Evolutionary conservation across 2,329 filamentous ascomycete genomes (phyloP).

Genomic region (Clonostachys sp.): DNA sequence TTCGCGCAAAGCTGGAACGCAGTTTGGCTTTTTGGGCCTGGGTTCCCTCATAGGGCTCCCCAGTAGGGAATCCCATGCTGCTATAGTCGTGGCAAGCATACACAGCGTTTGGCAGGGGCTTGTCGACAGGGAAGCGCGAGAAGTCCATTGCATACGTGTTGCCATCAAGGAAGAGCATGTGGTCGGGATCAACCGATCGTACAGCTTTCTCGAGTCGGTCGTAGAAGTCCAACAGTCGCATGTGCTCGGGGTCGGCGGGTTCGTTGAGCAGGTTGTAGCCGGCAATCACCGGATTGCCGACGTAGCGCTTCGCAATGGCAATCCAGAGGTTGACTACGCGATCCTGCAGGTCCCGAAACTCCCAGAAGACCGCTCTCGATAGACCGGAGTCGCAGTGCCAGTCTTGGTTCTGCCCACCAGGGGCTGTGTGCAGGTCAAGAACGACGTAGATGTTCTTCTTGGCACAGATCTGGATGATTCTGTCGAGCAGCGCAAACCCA

Average conservation of each 20-base stretch:
- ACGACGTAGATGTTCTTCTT: constrained; percentile 37
- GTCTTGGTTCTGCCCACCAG: constrained; percentile 41
- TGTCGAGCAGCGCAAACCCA: constrained; percentile 44
- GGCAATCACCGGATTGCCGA: constrained; percentile 31
- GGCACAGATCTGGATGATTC: constrained; percentile 38
- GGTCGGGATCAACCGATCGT: constrained; percentile 34
- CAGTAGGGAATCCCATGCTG: constrained; percentile 40
- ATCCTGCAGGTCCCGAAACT: constrained; percentile 40
- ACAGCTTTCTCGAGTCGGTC: constrained; percentile 30
- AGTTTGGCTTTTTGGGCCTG: constrained; percentile 35
- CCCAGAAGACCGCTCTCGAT: constrained; percentile 37
- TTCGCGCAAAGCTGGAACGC: constrained; percentile 30
- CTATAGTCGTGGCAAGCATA: constrained; percentile 51
- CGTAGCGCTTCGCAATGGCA: constrained; percentile 32
- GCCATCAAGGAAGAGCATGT: constrained; percentile 45
- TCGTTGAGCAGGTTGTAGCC: constrained; percentile 31
- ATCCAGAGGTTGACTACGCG: constrained; percentile 37
- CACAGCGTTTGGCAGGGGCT: constrained; percentile 39
- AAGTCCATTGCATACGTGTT: constrained; percentile 52
- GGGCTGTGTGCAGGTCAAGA: constrained; percentile 36
- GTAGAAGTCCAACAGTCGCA: constrained; percentile 32
- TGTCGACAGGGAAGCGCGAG: constrained; percentile 30
- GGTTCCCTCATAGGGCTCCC: constrained; percentile 31
- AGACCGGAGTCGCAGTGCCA: constrained; percentile 37
- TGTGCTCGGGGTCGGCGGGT: constrained; percentile 18